Evolutionary conservation across 2,329 filamentous ascomycete species (phyloP), one percentile per base, ranked within the genome.

Genomic region (Alternaria consortialis): DNA sequence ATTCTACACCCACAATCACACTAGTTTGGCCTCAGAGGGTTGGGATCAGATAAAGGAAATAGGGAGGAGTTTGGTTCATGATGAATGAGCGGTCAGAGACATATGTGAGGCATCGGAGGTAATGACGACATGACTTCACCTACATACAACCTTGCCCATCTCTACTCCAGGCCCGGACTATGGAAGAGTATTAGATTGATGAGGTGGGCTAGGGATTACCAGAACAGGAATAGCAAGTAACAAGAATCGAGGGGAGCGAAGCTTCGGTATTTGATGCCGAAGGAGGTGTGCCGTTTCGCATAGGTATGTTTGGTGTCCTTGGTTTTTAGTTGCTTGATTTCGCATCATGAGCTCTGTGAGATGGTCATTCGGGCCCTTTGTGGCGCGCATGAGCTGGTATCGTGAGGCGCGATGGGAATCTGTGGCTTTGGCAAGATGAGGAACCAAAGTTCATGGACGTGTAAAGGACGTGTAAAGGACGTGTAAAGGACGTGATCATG

Each of bases 81-180:
- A 20, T 57, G 31, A 51, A 42, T 57, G 46, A 42, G 39, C 47
- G 55, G 46, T 50, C 46, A 50, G 43, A 46, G 27, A 20, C 20
- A 20, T 20, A 20, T 20, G 20, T 20, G 20, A 20, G 20, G 20
- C 20, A 20, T 2, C 20, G 20, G 20, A 20, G 37, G 40, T 42
- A 32, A 46, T 58, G 55, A 58, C 55, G 55, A 53, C 47, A 53
- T 20, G 39, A 57, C 17, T 20, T 20, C 20, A 20, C 20, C 20
- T 20, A 20, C 20, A 20, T 20, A 20, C 20, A 20, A 20, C 20
- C 20, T 20, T 20, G 2, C 20, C 20, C 20, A 20, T 20, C 20
- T 20, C 20, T 20, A 20, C 2, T 20, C 20, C 20, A 20, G 20
- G n/a, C n/a, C n/a, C n/a, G n/a, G 2, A 20, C 20, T 20, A 20